Conservation (phyloP, 202 grass and related monocot species). For the Setaria viridis region DNA sequence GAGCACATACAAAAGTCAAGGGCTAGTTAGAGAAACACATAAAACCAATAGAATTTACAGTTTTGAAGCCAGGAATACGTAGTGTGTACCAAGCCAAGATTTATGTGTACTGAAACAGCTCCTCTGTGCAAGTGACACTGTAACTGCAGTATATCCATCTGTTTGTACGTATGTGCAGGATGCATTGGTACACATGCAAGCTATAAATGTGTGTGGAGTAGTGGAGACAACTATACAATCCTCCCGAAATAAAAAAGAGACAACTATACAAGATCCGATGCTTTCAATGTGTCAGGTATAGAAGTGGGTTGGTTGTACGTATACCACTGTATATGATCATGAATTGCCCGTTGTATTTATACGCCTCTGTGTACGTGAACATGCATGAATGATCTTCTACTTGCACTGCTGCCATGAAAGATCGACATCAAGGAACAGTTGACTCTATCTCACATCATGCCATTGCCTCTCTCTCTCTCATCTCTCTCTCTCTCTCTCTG, state of each 20-base stretch:
- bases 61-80: not conserved
- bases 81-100: not conserved
- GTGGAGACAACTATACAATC: not conserved
- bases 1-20: conserved; percentile 29
- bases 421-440: conserved; percentile 52
- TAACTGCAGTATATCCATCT: not conserved
- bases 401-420: conserved; percentile 45
- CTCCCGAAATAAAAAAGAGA: not conserved
- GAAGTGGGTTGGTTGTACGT: conserved; percentile 40
- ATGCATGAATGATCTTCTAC: not conserved
- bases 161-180: not conserved
- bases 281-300: conserved; percentile 31
- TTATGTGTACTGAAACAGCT: not conserved
- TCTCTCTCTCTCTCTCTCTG: not conserved
- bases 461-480: not conserved
- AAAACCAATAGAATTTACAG: not conserved
- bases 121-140: conserved; percentile 32
- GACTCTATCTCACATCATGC: conserved; percentile 20
- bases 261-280: conserved; percentile 24
- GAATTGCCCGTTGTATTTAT: conserved; percentile 25
- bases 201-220: conserved; percentile 1
- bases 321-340: conserved; percentile 27
- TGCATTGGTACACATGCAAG: not conserved
- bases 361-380: conserved; percentile 11
- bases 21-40: not conserved